Evolutionary conservation across 1,139 yeast genomes (phyloP).

Genomic region (Sugiyamaella japonica): DNA sequence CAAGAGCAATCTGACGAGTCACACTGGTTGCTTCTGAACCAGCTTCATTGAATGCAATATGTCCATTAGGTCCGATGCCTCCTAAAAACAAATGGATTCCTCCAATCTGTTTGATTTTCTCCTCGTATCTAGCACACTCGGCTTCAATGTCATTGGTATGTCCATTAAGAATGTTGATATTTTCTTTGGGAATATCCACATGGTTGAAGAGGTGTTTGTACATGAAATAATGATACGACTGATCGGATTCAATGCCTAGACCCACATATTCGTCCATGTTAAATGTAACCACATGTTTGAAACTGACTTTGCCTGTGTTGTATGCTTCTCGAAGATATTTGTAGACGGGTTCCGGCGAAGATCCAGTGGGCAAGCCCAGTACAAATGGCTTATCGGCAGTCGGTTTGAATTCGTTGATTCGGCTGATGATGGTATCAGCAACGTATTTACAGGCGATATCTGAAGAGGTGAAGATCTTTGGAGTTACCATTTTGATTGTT

Average conservation of each 20-base stretch:
- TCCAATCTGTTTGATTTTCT: conserved; percentile 51
- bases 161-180: conserved; percentile 60
- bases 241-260: conserved; percentile 50
- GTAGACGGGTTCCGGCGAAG: conserved; percentile 63
- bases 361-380: conserved; percentile 64
- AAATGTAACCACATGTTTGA: conserved; percentile 59
- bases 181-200: conserved; percentile 55
- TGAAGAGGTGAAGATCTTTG: conserved; percentile 26
- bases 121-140: conserved; percentile 56
- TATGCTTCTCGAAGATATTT: conserved; percentile 50
- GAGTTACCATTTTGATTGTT: conserved; percentile 8
- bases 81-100: conserved; percentile 60
- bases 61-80: conserved; percentile 67
- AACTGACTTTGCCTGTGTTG: conserved; percentile 48
- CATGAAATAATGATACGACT: conserved; percentile 65
- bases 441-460: conserved; percentile 51
- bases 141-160: conserved; percentile 48
- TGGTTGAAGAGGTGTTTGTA: conserved; percentile 59
- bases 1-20: conserved; percentile 54
- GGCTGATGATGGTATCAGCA: conserved; percentile 50
- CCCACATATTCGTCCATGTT: conserved; percentile 66
- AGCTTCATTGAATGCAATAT: conserved; percentile 62
- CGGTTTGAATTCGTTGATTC: conserved; percentile 51
- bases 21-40: conserved; percentile 52
- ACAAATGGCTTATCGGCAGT: conserved; percentile 54